Evolutionary conservation across 2,329 filamentous ascomycete species (phyloP).

Genomic region (Diaporthe citri): DNA sequence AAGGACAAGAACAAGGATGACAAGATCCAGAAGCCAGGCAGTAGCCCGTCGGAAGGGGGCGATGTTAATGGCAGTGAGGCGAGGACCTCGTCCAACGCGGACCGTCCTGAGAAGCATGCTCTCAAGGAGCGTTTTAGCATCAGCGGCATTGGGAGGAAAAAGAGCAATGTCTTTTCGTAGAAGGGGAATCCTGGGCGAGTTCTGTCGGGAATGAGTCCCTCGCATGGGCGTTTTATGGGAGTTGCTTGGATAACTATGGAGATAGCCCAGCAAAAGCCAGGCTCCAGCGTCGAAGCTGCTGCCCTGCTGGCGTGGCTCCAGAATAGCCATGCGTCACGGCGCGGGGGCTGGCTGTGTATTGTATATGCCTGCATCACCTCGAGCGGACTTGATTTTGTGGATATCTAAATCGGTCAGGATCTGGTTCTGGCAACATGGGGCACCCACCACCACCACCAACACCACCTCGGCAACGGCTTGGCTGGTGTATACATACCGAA

Average conservation of each 20-base stretch:
- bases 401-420: not conserved
- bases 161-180: slow-evolving; percentile 63
- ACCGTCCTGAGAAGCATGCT: slow-evolving; percentile 47
- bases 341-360: slow-evolving; percentile 21
- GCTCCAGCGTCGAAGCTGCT: not conserved
- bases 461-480: no score
- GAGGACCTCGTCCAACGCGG: slow-evolving; percentile 36
- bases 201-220: slow-evolving; percentile 4
- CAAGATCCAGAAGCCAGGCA: slow-evolving; percentile 47
- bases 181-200: slow-evolving; percentile 28
- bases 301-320: not conserved
- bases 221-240: slow-evolving; percentile 10
- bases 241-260: slow-evolving; percentile 28
- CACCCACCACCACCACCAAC: not conserved
- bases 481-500: slow-evolving; percentile 8
- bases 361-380: slow-evolving; percentile 5
- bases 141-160: slow-evolving; percentile 67
- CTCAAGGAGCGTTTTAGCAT: slow-evolving; percentile 47
- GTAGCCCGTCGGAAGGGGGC: slow-evolving; percentile 43
- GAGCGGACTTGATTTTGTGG: slow-evolving; percentile 18
- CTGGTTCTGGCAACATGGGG: not conserved
- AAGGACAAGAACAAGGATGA: slow-evolving; percentile 51
- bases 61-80: slow-evolving; percentile 45
- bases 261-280: not conserved
- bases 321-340: not conserved